A percentile compares a stretch with the other conserved stretches of the same genome.
Conservation (phyloP, 225 moss, liverwort and hornwort species). For the Ulota crispa region DNA sequence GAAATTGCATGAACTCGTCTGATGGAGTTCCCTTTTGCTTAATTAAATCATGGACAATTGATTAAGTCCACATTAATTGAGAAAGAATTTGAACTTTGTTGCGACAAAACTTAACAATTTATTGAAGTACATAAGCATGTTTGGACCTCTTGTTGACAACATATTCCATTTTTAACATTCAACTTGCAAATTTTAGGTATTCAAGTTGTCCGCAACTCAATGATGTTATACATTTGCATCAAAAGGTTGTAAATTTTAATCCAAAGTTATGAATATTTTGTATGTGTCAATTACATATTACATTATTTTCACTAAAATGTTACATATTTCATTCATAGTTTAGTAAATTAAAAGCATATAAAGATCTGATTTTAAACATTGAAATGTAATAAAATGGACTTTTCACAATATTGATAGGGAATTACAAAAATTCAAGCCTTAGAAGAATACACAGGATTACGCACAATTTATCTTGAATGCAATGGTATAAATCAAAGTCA, state of each 20-base stretch:
- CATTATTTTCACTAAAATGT: too few relatives aligned
- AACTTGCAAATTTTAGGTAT: constrained; percentile 39
- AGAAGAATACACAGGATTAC: constrained; percentile 73
- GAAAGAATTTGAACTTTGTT: background rate
- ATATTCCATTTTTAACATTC: fast-evolving
- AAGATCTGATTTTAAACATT: fast-evolving
- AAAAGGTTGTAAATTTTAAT: constrained; percentile 51
- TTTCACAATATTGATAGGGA: constrained; percentile 33
- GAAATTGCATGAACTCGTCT: background rate
- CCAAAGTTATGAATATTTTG: too few relatives aligned
- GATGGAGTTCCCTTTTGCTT: fast-evolving
- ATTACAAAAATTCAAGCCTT: constrained; percentile 76
- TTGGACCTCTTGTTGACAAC: fast-evolving
- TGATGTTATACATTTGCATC: constrained; percentile 78
- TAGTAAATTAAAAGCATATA: fast-evolving
- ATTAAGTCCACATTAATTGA: fast-evolving
- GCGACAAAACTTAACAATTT: fast-evolving
- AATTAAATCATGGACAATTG: fast-evolving
- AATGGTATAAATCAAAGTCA: constrained; percentile 45
- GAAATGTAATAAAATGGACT: fast-evolving
- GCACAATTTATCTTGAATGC: constrained; percentile 74
- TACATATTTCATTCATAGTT: fast-evolving
- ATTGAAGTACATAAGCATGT: fast-evolving
- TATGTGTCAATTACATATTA: fast-evolving
- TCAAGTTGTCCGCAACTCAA: constrained; percentile 90